Evolutionary conservation across 2,329 filamentous ascomycete species (phyloP).

Genomic region (Neopestalotiopsis sp.): DNA sequence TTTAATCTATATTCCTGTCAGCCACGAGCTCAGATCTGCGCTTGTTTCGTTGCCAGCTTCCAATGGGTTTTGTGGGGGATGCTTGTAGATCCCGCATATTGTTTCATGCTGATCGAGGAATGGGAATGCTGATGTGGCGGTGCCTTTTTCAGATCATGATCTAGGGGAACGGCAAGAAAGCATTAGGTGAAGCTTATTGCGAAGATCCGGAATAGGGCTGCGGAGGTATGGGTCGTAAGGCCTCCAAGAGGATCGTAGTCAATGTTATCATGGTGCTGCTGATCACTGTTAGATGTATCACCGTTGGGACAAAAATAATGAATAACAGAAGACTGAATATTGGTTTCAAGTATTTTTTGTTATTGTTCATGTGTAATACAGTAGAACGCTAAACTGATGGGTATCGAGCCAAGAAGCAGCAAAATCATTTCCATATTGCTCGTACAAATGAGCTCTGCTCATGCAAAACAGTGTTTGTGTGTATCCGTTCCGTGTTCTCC

Average conservation of each 20-base stretch:
- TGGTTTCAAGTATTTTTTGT: background rate
- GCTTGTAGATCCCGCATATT: background rate
- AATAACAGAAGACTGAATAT: too few relatives aligned
- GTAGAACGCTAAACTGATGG: slow-evolving; percentile 1
- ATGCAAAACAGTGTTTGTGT: background rate
- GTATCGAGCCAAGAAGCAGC: slow-evolving; percentile 1
- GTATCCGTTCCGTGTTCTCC: background rate
- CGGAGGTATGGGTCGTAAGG: background rate
- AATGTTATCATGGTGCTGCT: background rate
- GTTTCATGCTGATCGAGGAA: background rate
- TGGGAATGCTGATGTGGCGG: background rate
- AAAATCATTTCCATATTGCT: background rate
- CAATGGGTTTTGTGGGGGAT: background rate
- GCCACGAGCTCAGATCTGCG: slow-evolving; percentile 2
- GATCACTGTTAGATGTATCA: background rate
- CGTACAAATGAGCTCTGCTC: background rate
- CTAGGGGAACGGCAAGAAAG: background rate
- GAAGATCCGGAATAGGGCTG: slow-evolving; percentile 1
- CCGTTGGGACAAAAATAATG: background rate
- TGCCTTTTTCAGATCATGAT: background rate
- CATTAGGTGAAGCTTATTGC: background rate
- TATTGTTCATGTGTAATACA: background rate
- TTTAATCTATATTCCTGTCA: background rate
- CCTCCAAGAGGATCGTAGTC: background rate
- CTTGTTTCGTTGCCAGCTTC: background rate